phyloP scores from a whole-genome alignment of 1,284 basidiomycete species.

The Wallemia mellicola region DNA sequence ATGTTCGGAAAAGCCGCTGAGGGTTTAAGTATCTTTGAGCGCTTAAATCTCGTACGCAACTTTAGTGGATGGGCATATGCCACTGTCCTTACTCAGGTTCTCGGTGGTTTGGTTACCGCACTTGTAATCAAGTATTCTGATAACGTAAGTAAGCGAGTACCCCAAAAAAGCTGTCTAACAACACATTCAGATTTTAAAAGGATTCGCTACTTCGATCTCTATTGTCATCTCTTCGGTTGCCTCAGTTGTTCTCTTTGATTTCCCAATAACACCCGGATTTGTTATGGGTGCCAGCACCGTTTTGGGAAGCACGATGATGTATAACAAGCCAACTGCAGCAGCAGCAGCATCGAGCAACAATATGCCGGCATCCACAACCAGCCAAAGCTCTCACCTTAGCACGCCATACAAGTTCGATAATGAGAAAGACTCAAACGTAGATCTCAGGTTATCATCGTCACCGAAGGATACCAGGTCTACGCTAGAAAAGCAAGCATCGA shows the following conservation, averaged over 20 bases:
- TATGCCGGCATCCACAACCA: neutral
- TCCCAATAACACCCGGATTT: conserved; percentile 56
- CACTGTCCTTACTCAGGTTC: conserved; percentile 58
- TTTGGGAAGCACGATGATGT: conserved; percentile 60
- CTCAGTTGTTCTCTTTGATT: conserved; percentile 59
- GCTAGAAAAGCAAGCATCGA: neutral
- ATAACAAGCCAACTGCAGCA: conserved; percentile 29
- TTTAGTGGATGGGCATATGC: conserved; percentile 76
- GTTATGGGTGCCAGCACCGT: conserved; percentile 52
- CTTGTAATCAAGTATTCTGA: conserved; percentile 23
- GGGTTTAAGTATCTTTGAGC: conserved; percentile 7
- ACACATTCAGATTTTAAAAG: conserved; percentile 45
- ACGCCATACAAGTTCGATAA: neutral
- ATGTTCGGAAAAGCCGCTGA: conserved; percentile 24
- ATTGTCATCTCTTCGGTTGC: conserved; percentile 81
- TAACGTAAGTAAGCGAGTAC: conserved; percentile 13
- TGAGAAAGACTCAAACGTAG: neutral
- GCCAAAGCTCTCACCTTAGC: neutral
- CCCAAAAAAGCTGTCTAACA: neutral
- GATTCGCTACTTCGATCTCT: conserved; percentile 72
- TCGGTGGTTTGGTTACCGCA: conserved; percentile 70
- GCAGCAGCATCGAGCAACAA: neutral
- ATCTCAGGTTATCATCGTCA: neutral
- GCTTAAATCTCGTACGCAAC: conserved; percentile 10
- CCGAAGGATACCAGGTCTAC: neutral